Base-by-base conservation (phyloP, 805 yeast genomes). In the Zygosaccharomyces kombuchaensis region DNA sequence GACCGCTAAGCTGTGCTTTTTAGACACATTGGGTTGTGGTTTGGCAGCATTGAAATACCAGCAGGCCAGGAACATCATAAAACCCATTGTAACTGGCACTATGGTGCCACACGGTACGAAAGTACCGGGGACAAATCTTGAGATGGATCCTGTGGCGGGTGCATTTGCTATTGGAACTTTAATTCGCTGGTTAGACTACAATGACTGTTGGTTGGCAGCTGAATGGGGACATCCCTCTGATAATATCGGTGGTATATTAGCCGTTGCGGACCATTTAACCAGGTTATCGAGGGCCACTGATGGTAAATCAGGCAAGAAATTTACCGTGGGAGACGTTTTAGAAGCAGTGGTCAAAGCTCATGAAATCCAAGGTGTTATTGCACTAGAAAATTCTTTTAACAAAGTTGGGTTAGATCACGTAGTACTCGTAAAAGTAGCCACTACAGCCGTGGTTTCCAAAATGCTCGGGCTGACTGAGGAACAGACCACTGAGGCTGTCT, bases 151-250 rank as follows among this genome's bases (percentile, higher is more conserved):
- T 13, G 67, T 78, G 35, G 71, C 77, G 46, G 83, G 78, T 35
- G 81, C 82, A 14, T 78, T 78, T 65, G 65, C 76, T 34, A 74
- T 77, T 47, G 82, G 82, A 8, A 73, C 81, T 16, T 60, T 73
- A 47, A 76, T 78, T 54, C 70, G 84, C 47, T 78, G 83, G 83
- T 63, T 78, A 45, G 84, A 78, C 53, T 78, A 71, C 66, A 78
- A 78, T 51, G 83, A 78, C 58, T 78, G 83, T 61, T 78, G 83
- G 83, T 62, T 78, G 34, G 84, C 83, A 40, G 82, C 81, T n/a
- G 83, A 79, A 60, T 78, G 84, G 83, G 84, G 84, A 3, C 84
- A 78, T 60, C 84, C 83, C 19, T 74, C 80, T 26, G 84, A 78
- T 56, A 78, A 78, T 59, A 55, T 78, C 41, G 83, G 82, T 38